Evolutionary conservation across 345 rosid species (phyloP).

Genomic region (Eucalyptus erythrocorys): DNA sequence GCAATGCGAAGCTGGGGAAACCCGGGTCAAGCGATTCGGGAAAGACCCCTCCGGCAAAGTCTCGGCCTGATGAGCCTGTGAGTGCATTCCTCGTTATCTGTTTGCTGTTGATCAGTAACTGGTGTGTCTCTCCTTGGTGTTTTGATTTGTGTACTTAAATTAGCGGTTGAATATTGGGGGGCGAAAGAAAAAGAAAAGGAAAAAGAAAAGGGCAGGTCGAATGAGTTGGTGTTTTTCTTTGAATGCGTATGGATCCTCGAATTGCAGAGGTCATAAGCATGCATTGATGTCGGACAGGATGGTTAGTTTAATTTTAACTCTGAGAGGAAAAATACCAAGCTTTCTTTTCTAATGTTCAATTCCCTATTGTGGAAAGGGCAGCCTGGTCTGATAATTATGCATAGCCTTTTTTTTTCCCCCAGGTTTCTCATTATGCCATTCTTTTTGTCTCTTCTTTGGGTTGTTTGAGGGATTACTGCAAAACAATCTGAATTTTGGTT

Average conservation of each 20-base stretch:
- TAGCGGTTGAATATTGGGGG: not conserved
- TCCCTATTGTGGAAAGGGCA: not conserved
- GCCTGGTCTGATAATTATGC: not conserved
- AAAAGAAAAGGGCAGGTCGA: not conserved
- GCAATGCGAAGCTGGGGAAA: slow-evolving; percentile 19
- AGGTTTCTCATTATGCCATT: not conserved
- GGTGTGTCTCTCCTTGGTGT: not conserved
- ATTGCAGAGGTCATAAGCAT: not conserved
- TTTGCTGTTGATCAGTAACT: not conserved
- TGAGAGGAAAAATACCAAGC: not conserved
- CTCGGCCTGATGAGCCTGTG: slow-evolving; percentile 26
- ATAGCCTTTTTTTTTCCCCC: not conserved
- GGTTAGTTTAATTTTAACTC: not conserved
- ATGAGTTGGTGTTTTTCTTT: not conserved
- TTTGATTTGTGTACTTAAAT: not conserved
- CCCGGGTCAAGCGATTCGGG: slow-evolving; percentile 20
- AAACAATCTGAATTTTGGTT: not conserved
- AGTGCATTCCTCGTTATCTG: not conserved
- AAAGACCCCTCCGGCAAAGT: not conserved
- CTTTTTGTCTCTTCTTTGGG: not conserved
- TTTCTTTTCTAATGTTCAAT: not conserved
- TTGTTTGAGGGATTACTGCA: not conserved
- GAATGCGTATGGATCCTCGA: not conserved
- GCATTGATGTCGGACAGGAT: not conserved
- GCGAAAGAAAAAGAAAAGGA: not conserved